phyloP scores from a whole-genome alignment of 345 rosid genomes.

The Combretum micranthum region DNA sequence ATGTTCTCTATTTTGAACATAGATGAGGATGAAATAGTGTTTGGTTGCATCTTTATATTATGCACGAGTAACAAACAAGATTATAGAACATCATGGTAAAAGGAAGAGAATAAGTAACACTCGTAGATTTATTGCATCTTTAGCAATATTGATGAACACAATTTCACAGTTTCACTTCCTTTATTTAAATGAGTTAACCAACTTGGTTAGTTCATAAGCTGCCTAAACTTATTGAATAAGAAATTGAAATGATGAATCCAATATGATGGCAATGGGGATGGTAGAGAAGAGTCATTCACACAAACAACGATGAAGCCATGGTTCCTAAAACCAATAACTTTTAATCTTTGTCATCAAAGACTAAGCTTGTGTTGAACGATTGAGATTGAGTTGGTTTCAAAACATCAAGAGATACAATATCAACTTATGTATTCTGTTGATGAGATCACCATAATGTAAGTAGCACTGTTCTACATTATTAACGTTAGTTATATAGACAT shows the following conservation, averaged over 20 bases:
- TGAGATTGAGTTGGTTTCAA: slow-evolving; percentile 18
- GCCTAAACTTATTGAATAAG: slow-evolving; percentile 40
- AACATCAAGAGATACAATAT: slow-evolving; percentile 15
- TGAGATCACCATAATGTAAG: no score
- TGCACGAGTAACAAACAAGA: no score
- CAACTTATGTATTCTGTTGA: slow-evolving; percentile 15
- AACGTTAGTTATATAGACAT: slow-evolving; percentile 8
- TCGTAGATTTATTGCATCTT: no score
- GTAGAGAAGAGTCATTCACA: slow-evolving; percentile 28
- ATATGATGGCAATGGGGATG: slow-evolving; percentile 26
- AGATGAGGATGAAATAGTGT: no score
- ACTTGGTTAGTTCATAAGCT: no score
- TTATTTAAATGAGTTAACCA: no score
- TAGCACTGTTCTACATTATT: slow-evolving; percentile 1
- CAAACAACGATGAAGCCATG: slow-evolving; percentile 24
- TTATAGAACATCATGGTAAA: no score
- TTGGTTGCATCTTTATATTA: no score
- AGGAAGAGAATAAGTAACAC: no score
- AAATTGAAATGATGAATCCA: slow-evolving; percentile 27
- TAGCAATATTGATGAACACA: no score
- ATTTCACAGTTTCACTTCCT: no score
- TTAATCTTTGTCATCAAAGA: slow-evolving; percentile 12
- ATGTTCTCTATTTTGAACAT: no score
- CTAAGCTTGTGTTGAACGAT: slow-evolving; percentile 13
- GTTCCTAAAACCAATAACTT: slow-evolving; percentile 20